Evolutionary conservation across 176 grass and related monocot genomes (phyloP).

Genomic region (Leersia perrieri): DNA sequence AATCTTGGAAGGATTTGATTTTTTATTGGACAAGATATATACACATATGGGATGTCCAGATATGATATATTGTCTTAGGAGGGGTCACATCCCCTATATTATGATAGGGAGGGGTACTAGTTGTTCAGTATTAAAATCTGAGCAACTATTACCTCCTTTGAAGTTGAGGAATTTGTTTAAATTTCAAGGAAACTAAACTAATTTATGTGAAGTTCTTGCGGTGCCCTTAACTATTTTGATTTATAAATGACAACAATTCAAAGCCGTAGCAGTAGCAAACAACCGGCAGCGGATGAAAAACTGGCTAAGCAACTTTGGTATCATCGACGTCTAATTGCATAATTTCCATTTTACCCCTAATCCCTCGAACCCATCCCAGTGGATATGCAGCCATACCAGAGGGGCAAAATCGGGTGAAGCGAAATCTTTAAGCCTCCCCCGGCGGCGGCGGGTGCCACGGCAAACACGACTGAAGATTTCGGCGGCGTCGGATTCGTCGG

Average conservation of each 20-base stretch:
- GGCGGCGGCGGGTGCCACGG: not conserved
- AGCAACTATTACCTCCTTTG: not conserved
- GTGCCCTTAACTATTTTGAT: too few relatives aligned
- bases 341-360: not conserved
- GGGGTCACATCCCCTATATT: too few relatives aligned
- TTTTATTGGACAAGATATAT: too few relatives aligned
- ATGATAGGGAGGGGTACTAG: too few relatives aligned
- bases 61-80: too few relatives aligned
- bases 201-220: too few relatives aligned
- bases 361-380: not conserved
- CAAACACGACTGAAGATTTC: not conserved
- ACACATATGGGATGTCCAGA: too few relatives aligned
- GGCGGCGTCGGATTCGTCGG: constrained; percentile 13
- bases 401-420: constrained; percentile 6
- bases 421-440: not conserved
- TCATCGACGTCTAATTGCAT: constrained; percentile 16
- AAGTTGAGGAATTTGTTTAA: not conserved
- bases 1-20: too few relatives aligned
- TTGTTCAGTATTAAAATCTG: not conserved
- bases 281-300: not conserved
- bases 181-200: not conserved
- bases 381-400: not conserved
- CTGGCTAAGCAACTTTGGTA: not conserved
- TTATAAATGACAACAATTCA: not conserved
- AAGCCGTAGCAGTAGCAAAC: not conserved